Base-by-base conservation (phyloP, 805 yeast genomes). In the Metschnikowia vanudenii region DNA sequence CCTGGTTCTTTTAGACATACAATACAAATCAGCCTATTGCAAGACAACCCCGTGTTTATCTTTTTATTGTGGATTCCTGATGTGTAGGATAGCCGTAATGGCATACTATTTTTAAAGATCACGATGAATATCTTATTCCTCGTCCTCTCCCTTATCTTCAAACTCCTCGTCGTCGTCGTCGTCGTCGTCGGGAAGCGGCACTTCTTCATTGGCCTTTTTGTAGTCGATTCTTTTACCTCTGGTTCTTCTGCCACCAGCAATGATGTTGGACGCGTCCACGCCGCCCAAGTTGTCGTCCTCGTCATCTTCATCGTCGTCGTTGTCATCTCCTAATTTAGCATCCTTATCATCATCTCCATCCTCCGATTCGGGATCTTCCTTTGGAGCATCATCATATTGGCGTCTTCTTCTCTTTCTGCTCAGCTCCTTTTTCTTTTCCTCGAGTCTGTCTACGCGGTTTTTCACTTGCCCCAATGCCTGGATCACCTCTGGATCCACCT, bases 171-270 rank as follows among this genome's bases (percentile, higher is more conserved):
- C 78, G 3, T 74, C 80, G 22, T 71, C 77, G 3, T 68, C 79
- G 13, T 65, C 80, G 3, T 69, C 77, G 34, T 70, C 71, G 47
- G 80, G 84, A 41, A 68, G 69, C 43, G 78, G 81, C 57, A 88
- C 67, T 61, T 86, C 79, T 55, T 80, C 85, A 17, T 89, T 87
- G 13, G 95, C 89, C 67, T 87, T 84, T 47, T 81, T 74, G 65
- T 85, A 90, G 67, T 90, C 97, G 56, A 91, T 85, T 16, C 84
- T 85, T 60, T 83, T 85, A 13, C 97, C 96, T 56, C 97, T 80
- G 7, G 97, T 90, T 73, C 97, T 86, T 68, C 96, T 78, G 12
- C 95, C 94, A 14, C 80, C 69, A n/a, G 85, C 76, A 54, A 89
- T 89, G 62, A 90, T 89, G 67, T 90, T 91, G 33, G 89, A 71